Evolutionary conservation across 2,329 filamentous ascomycete genomes (phyloP), one percentile per base, ranked within the genome.

Genomic region (Trichoderma pleuroti): DNA sequence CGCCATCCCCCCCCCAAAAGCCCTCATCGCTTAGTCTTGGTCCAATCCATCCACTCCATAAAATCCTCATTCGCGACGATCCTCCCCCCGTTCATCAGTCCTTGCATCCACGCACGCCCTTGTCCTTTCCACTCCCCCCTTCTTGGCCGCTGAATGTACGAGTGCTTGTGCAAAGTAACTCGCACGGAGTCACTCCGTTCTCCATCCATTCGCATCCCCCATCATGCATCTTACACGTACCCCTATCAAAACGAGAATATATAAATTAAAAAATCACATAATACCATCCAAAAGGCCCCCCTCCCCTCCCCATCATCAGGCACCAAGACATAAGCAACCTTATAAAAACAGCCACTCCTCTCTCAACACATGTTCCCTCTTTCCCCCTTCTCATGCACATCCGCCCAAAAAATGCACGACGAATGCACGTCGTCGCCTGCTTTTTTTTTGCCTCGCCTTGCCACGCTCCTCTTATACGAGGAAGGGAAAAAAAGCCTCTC

Each of bases 281-380:
- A 46, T 30, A 68, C 16, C 16, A 36, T 12, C 16, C 34, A 68
- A 49, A 11, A 11, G 2, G 2, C 10, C n/a, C 36, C 34, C 30
- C 61, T 26, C 16, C 64, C 30, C 56, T 32, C 36, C 54, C 64
- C 64, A 60, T 68, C 65, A 18, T 68, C 65, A 68, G 65, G 65
- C 65, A 68, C 39, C 65, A 68, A 68, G 65, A 36, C 65, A 60
- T 68, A 68, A 68, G 65, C 65, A 68, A 68, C 54, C 65, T 26
- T 68, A 68, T 68, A 68, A 61, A 34, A 68, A 68, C n/a, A 68
- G 26, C 65, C 65, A 68, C 65, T 68, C 65, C 65, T 59, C 65
- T 68, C 65, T 68, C 65, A 68, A 60, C 65, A 68, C 65, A 68
- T 68, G 65, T 68, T 68, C 56, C 56, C n/a, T 59, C 54, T 67